Base-by-base conservation (phyloP, 176 grass and related monocot genomes). In the Aegilops tauschii region DNA sequence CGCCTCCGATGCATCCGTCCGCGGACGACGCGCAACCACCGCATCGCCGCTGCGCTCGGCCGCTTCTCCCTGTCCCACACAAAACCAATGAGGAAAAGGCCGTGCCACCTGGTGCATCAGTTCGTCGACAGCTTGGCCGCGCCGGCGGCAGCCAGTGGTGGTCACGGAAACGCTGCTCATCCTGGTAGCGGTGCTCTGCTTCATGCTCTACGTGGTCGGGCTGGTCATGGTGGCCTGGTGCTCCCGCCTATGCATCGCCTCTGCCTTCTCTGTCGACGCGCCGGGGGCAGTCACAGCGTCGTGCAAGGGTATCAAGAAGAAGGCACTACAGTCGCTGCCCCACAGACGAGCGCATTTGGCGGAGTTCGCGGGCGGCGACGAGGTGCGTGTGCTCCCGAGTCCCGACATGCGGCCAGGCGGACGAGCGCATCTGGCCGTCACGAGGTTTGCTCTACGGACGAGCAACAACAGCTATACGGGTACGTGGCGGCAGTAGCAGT, bases 351-450 rank as follows among this genome's bases (percentile, higher is more conserved):
- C 56, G 64, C 89, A 73, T 72, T 82, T 59, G 59, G 80, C 85
- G 30, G 86, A 86, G 30, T 98, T 98, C 82, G 68, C 88, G 6
- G 14, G 85, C 25, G 97, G 92, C 12, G 94, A 98, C 65, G 88
- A 79, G 80, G 82, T 98, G 42, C 89, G 94, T 61, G 83, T 94
- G 82, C 87, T 35, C 34, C 34, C 34, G 34, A 35, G 34, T 98
- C 58, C 96, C 94, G 72, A 77, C 82, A 20, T 96, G 97, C 90
- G 66, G 66, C 66, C 94, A 96, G 9, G 40, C 40, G 39, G 39
- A 44, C 40, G 39, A 42, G 39, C 56, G 64, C 89, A 72, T 71
- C 84, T 64, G 40, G 9, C 40, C 40, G 40, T 44, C 39, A 9
- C 8, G 8, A 40, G 39, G 39, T 40, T 9, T 9, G 39, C 39